phyloP scores from a whole-genome alignment of 371 early-diverging fungal species.

The Chytridium lagenaria region DNA sequence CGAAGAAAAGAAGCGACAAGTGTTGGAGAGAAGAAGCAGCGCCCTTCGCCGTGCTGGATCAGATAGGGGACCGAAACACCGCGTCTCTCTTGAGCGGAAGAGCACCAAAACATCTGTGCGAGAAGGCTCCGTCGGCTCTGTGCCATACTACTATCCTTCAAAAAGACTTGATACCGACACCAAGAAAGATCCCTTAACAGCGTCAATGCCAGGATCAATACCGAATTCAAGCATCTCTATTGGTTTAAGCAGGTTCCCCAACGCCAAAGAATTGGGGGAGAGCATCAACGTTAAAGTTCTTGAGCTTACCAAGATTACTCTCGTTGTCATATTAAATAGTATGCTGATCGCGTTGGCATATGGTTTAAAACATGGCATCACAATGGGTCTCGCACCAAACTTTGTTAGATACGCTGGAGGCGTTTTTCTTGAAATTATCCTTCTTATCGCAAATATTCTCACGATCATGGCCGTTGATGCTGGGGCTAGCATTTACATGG shows the following conservation, averaged over 20 bases:
- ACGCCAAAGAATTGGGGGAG: constrained; percentile 39
- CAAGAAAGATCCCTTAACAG: background rate
- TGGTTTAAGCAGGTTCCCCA: constrained; percentile 22
- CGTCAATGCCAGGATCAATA: background rate
- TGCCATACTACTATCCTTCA: background rate
- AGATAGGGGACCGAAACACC: too few species aligned
- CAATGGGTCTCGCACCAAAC: constrained; percentile 13
- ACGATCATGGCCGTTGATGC: constrained; percentile 27
- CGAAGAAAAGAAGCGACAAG: too few species aligned
- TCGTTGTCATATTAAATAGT: constrained; percentile 21
- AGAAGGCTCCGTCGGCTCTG: too few species aligned
- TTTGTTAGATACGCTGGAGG: constrained; percentile 20
- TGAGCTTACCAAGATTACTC: constrained; percentile 10
- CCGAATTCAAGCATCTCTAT: constrained; percentile 14
- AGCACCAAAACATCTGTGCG: too few species aligned
- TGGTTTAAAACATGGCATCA: constrained; percentile 13
- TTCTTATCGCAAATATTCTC: constrained; percentile 34
- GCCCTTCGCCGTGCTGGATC: too few species aligned
- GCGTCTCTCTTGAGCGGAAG: too few species aligned
- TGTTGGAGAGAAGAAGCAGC: too few species aligned
- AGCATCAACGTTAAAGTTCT: constrained; percentile 19
- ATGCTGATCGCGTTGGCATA: constrained; percentile 6
- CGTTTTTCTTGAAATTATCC: constrained; percentile 31
- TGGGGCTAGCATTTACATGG: constrained; percentile 18
- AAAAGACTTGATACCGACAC: background rate